Percentiles rank a stretch among this genome's conserved stretches.
These are phyloP conservation scores for Lactarius pseudohatsudake DNA, from an alignment of 768 basidiomycete species.

Conservation along the genomic window DNA sequence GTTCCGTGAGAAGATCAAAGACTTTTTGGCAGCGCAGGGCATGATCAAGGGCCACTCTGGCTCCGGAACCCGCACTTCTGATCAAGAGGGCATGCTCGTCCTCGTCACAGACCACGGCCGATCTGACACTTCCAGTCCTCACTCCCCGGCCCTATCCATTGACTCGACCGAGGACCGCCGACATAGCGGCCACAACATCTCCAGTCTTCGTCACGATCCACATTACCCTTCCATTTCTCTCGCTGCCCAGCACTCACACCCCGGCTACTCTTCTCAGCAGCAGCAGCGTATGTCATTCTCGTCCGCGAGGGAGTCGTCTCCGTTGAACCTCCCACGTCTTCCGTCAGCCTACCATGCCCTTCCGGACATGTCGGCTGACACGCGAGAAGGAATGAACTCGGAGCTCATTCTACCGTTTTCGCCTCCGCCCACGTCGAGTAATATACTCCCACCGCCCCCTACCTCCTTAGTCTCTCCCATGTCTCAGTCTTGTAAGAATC, in stretches of 20 bases:
- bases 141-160: slow-evolving; percentile 50
- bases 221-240: slow-evolving; percentile 32
- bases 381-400: slow-evolving; percentile 24
- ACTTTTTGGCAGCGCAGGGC: slow-evolving; percentile 74
- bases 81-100: slow-evolving; percentile 56
- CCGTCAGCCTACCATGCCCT: slow-evolving; percentile 27
- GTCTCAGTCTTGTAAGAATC: slow-evolving; percentile 60
- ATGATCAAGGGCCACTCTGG: slow-evolving; percentile 90
- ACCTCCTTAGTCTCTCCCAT: slow-evolving; percentile 50
- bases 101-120: slow-evolving; percentile 46
- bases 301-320: slow-evolving; percentile 27
- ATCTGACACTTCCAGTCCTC: slow-evolving; percentile 36
- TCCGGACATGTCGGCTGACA: slow-evolving; percentile 22
- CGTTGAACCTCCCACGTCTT: slow-evolving; percentile 29
- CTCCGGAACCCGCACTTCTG: slow-evolving; percentile 56
- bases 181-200: slow-evolving; percentile 34
- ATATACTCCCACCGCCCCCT: slow-evolving; percentile 43
- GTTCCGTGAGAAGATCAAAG: slow-evolving; percentile 76
- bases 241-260: slow-evolving; percentile 29
- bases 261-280: slow-evolving; percentile 20
- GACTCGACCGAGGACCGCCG: slow-evolving; percentile 43
- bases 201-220: slow-evolving; percentile 36
- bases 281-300: slow-evolving; percentile 27
- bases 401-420: slow-evolving; percentile 28
- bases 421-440: slow-evolving; percentile 37